Base-by-base conservation (phyloP, 306 rosid genomes). In the Acmispon strigosus region DNA sequence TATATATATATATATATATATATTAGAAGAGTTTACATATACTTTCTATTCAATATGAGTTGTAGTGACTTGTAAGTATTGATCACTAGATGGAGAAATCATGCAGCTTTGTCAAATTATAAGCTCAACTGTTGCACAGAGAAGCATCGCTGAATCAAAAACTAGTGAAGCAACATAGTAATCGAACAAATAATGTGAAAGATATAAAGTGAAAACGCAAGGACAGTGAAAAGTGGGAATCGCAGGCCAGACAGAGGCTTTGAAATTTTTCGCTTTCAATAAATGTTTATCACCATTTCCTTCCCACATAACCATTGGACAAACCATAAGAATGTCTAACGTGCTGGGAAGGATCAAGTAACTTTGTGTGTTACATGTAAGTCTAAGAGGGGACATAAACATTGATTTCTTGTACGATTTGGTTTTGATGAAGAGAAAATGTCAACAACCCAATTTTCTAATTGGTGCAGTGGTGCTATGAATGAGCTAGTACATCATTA, bases 371-470 rank as follows among this genome's bases (percentile, higher is more conserved):
- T 27, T 29, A 22, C 36, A 67, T 36, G 3, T 32, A 55, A 67
- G 32, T 27, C 32, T 52, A n/a, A 62, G 37, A 69, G 36, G 70
- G 74, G 45, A 65, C 77, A 80, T 41, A 2, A 44, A 75, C 70
- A 80, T 75, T 80, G 61, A 80, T 80, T 56, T 64, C 49, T 2
- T 18, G 78, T 75, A 75, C 78, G 62, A 74, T 9, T 47, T 55
- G 69, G 52, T 62, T 74, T 80, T 80, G 58, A 74, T 53, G 47
- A 53, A 54, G 61, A 39, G 29, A 73, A 36, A 15, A 69, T 75
- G 73, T 55, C 70, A 69, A 76, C 74, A 64, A 37, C 53, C 63
- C 57, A n/a, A 17, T 66, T 59, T 37, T n/a, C n/a, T n/a, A n/a
- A n/a, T n/a, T n/a, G n/a, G n/a, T n/a, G n/a, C n/a, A n/a, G n/a